Base-by-base conservation (phyloP, 192 early-diverging fungal species). In the Backusella psychrophila region DNA sequence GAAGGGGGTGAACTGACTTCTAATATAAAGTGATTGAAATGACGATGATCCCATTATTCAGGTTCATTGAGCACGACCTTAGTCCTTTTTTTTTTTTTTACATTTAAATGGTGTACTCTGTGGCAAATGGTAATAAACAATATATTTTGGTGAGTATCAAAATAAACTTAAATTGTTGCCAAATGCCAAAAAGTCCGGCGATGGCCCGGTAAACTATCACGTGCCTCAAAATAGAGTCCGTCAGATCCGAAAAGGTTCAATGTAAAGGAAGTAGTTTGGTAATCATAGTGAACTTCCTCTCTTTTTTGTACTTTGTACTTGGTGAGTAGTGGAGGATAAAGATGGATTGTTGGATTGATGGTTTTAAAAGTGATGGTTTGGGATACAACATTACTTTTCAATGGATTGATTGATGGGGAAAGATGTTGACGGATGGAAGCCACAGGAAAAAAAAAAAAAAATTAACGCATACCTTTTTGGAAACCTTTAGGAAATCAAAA, bases 251-350 rank as follows among this genome's bases (percentile, higher is more conserved):
- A 63, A 39, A 63, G 21, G 23, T 63, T 23, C 56, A 26, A 63
- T 63, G 56, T 63, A 63, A 63, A 63, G 56, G 56, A 63, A 63
- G 26, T 63, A 29, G 23, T 8, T 29, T 11, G 56, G 12, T 29
- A n/a, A 63, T 29, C 23, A 63, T 63, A 29, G 19, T 12, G 56
- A 71, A 71, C 74, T 33, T 75, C 63, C 74, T 75, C 65, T 75
- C 41, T 75, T 66, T 75, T 67, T 66, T 65, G 65, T 75, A 66
- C 65, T 75, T 75, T 46, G 74, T 75, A 66, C 41, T 75, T 75
- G 74, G 74, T 75, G 63, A 75, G 74, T 46, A 26, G 9, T 21
- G 21, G 21, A 21, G 52, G 6, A 26, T 12, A n/a, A 8, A 4
- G 31, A 21, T 38, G 9, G 33, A 66, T 15, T n/a, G 39, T 44